Percentiles rank a stretch among this genome's conserved stretches.
Evolutionary conservation across 495 filamentous ascomycete species (phyloP).

Genomic region (Neurospora tetrasperma): DNA sequence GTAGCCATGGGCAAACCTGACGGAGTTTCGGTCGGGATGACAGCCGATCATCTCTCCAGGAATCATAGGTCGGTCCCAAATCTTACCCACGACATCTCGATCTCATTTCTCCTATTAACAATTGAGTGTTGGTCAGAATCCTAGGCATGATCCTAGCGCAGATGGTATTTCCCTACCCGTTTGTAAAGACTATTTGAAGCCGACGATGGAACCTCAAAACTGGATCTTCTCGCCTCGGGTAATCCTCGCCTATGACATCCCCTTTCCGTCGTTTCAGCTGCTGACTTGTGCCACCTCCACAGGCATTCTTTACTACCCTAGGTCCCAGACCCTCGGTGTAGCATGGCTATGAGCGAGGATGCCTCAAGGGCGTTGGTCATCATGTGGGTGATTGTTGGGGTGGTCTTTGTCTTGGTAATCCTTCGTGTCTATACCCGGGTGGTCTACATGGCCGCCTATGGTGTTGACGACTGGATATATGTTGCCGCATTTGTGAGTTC

Average conservation of each 20-base stretch:
- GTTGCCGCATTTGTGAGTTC: slow-evolving; percentile 7
- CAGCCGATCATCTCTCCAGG: not conserved
- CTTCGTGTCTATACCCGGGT: slow-evolving; percentile 26
- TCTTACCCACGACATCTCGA: not conserved
- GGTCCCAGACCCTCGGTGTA: not conserved
- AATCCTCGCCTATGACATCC: not conserved
- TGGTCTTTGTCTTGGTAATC: slow-evolving; percentile 10
- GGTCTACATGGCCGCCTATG: slow-evolving; percentile 20
- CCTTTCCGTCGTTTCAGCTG: not conserved
- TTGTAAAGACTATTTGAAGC: not conserved
- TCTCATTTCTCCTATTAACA: not conserved
- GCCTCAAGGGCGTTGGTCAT: slow-evolving; percentile 8
- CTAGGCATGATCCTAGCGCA: not conserved
- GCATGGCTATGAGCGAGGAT: not conserved
- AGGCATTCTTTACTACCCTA: not conserved
- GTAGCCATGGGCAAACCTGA: not conserved
- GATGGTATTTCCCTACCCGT: not conserved
- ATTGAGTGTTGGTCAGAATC: not conserved
- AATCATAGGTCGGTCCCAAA: not conserved
- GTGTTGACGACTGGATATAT: slow-evolving; percentile 27
- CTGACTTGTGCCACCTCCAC: not conserved
- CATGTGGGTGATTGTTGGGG: slow-evolving; percentile 16
- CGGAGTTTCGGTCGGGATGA: not conserved
- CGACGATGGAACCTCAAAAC: not conserved
- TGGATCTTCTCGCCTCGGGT: not conserved